Base-by-base conservation (phyloP, 192 early-diverging fungal genomes). In the Jimgerdemannia flammicorona region DNA sequence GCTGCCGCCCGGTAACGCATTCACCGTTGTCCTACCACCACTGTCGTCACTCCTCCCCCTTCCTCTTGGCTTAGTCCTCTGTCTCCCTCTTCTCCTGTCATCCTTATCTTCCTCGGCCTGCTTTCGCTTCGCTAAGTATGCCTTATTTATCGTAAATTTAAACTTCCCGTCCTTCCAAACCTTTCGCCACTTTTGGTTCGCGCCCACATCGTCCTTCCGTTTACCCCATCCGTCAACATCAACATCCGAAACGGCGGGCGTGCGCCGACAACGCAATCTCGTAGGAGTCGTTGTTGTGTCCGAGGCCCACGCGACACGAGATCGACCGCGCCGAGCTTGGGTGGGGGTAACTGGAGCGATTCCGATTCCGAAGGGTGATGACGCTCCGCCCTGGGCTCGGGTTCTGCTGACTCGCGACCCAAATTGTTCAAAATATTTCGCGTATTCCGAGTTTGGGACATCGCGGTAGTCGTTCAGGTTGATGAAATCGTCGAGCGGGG, bases 401-500 rank as follows among this genome's bases (percentile, higher is more conserved):
- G 29, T 29, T 29, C 29, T 29, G 29, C 29, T 29, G 29, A 29
- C 29, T 40, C 72, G n/a, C 74, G 59, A 66, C 41, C 44, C 64
- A 59, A 81, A 73, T 40, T 81, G 80, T 1, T 78, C 77, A 76
- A 81, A 81, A 70, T 76, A 81, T 74, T 78, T 75, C 4, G 77
- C 80, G 39, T 78, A 19, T 6, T 59, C 49, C 8, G 49, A 59
- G 3, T 70, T 63, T 3, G 80, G 80, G 40, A 78, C 74, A 40
- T 78, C 71, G 0, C 77, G 77, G 18, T 72, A 74, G 44, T 78
- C 64, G 7, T 77, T 44, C 43, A 81, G 64, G 59, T 78, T 77
- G 4, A 81, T 64, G 72, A 78, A 73, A 40, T 78, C 80, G 0
- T 76, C 72, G 6, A 81, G 70, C 3, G 73, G 69, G 3, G 80